Percentiles rank a stretch among this genome's conserved stretches.
Evolutionary conservation across 495 filamentous ascomycete species (phyloP).

Genomic region (Lasiosphaeria hispida): DNA sequence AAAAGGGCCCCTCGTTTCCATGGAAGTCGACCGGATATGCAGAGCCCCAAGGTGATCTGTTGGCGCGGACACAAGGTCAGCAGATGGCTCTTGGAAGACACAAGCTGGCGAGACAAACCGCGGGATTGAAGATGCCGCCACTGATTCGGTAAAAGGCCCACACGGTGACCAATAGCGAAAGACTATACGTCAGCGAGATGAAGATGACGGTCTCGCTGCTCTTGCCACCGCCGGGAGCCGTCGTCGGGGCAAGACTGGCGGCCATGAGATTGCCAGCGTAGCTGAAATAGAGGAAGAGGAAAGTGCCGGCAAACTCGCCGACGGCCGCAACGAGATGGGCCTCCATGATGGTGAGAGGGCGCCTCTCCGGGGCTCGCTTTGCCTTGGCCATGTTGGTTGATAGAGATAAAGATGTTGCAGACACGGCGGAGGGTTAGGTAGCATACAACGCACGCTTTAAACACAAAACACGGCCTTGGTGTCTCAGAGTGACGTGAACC

Average conservation of each 20-base stretch:
- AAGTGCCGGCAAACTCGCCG: slow-evolving; percentile 49
- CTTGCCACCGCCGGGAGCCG: slow-evolving; percentile 18
- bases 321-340: slow-evolving; percentile 35
- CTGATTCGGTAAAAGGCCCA: slow-evolving; percentile 67
- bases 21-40: slow-evolving; percentile 47
- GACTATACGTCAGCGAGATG: slow-evolving; percentile 47
- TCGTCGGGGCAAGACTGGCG: slow-evolving; percentile 25
- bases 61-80: not conserved
- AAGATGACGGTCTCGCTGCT: slow-evolving; percentile 31
- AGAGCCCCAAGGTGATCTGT: slow-evolving; percentile 50
- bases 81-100: not conserved
- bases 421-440: no score
- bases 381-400: not conserved
- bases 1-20: slow-evolving; percentile 48
- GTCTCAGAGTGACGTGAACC: no score
- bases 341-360: slow-evolving; percentile 20
- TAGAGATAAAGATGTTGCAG: no score
- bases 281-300: slow-evolving; percentile 52
- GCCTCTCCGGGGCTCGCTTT: not conserved
- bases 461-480: no score
- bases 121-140: slow-evolving; percentile 66
- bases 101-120: slow-evolving; percentile 38
- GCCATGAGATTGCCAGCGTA: slow-evolving; percentile 42
- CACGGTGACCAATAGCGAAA: slow-evolving; percentile 62
- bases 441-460: no score